A percentile compares a stretch with the other conserved stretches of the same genome.
These are phyloP conservation scores for Gastrolobium bilobum DNA, from an alignment of 306 rosid species.

Conservation along the genomic window DNA sequence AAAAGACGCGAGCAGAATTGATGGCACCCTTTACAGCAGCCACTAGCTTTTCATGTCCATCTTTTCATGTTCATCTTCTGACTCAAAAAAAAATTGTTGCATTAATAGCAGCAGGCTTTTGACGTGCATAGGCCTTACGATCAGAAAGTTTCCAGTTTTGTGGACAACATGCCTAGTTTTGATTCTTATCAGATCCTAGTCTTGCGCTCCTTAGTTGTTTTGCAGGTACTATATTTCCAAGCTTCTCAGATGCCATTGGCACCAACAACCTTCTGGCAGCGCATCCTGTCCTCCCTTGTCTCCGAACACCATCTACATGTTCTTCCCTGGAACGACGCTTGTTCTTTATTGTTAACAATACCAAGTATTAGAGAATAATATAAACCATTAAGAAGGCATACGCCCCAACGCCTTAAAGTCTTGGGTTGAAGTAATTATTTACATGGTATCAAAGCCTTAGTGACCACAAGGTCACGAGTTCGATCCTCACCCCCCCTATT, in stretches of 20 bases:
- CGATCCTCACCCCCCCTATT: no score
- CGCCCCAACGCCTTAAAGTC: no score
- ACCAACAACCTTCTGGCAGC: slow-evolving; percentile 68
- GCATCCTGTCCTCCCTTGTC: slow-evolving; percentile 98
- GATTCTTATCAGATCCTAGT: slow-evolving; percentile 84
- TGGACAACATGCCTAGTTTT: slow-evolving; percentile 98
- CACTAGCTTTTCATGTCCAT: slow-evolving; percentile 86
- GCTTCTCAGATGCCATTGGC: slow-evolving; percentile 82
- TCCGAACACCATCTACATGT: slow-evolving; percentile 92
- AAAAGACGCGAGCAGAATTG: slow-evolving; percentile 68
- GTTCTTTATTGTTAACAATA: slow-evolving; percentile 78
- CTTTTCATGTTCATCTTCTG: slow-evolving; percentile 56
- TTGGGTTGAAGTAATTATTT: no score
- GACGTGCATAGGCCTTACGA: slow-evolving; percentile 93
- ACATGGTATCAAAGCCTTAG: no score
- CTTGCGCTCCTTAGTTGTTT: slow-evolving; percentile 93
- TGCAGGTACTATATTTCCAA: slow-evolving; percentile 84
- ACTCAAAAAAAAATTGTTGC: slow-evolving; percentile 82
- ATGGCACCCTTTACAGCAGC: slow-evolving; percentile 88
- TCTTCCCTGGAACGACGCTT: slow-evolving; percentile 84
- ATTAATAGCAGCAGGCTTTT: slow-evolving; percentile 79
- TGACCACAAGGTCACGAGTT: no score
- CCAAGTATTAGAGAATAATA: background rate
- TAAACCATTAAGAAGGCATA: no score
- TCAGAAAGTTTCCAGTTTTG: slow-evolving; percentile 94